Base-by-base conservation (phyloP, 768 basidiomycete genomes). In the Collybia mongolica region DNA sequence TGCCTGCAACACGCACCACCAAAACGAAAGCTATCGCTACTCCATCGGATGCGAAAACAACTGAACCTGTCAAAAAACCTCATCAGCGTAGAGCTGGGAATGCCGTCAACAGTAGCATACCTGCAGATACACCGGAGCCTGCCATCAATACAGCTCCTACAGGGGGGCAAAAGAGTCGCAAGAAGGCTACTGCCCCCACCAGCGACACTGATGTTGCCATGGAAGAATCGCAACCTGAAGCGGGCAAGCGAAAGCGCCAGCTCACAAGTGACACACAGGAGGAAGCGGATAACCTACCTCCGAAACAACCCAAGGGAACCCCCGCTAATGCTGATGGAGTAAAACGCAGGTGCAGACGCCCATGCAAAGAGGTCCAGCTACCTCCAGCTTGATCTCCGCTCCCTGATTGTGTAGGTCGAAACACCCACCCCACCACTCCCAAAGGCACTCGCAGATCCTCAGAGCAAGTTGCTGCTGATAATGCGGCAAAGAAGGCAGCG, bases 341-440 rank as follows among this genome's bases (percentile, higher is more conserved):
- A 36, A 22, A 22, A 39, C 35, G 18, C 20, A 48, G 23, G 22
- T 23, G 11, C 5, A 12, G 24, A 37, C 6, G 9, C 29, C 20
- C 36, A 38, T 7, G 32, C 19, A 39, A 26, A 19, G 20, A 23
- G 29, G n/a, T 19, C 24, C 35, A 18, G 38, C 22, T 26, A 26
- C 45, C 45, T 29, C 24, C 35, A 32, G 26, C 54, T 35, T 44
- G 57, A 6, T 44, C 49, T 37, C 57, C 39, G 20, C 51, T 58
- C 28, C 57, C 57, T 35, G 49, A 37, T 37, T 48, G 49, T 15
- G 36, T 45, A 39, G 54, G 54, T 22, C 47, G 43, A 24, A 58
- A 58, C 32, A 41, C 48, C 36, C 40, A 58, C 44, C 57, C n/a
- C 45, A 22, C 38, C 23, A 20, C 29, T 48, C 28, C 28, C 8